Conservation (phyloP, 352 stramenopile genomes). For the Pythium diclinum region DNA sequence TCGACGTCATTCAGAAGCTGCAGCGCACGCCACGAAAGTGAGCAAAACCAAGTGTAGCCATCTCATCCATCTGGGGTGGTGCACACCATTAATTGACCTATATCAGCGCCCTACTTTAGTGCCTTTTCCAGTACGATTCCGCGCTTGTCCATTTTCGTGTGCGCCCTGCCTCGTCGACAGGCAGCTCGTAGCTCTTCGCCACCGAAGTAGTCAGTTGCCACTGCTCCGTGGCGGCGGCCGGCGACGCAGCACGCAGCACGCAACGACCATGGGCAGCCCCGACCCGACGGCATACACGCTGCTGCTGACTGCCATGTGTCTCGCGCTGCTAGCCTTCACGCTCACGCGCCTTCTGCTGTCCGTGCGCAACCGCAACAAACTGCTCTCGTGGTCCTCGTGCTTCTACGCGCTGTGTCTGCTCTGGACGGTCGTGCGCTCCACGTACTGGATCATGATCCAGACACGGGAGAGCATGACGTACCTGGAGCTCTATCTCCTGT, state of each 20-base stretch:
- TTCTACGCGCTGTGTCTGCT: conserved; percentile 80
- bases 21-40: conserved; percentile 20
- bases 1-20: conserved; percentile 51
- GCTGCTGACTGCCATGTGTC: conserved; percentile 74
- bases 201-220: not conserved
- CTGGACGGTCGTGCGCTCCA: conserved; percentile 75
- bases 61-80: not conserved
- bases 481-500: conserved; percentile 81
- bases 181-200: not conserved
- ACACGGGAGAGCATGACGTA: conserved; percentile 72
- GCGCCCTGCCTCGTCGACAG: conserved; percentile 3
- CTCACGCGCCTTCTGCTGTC: conserved; percentile 60
- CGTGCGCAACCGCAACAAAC: conserved; percentile 79
- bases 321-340: conserved; percentile 70
- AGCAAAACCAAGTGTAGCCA: conserved; percentile 4
- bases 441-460: conserved; percentile 85
- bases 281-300: conserved; percentile 72
- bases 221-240: not conserved
- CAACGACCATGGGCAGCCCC: conserved; percentile 30
- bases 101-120: not conserved
- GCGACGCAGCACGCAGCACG: not conserved
- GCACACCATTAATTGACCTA: conserved; percentile 10
- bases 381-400: conserved; percentile 79
- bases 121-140: conserved; percentile 1
- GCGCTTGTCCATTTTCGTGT: conserved; percentile 7